Evolutionary conservation across 75 land plant species (phyloP).

Genomic region (Pseudotsuga menziesii): DNA sequence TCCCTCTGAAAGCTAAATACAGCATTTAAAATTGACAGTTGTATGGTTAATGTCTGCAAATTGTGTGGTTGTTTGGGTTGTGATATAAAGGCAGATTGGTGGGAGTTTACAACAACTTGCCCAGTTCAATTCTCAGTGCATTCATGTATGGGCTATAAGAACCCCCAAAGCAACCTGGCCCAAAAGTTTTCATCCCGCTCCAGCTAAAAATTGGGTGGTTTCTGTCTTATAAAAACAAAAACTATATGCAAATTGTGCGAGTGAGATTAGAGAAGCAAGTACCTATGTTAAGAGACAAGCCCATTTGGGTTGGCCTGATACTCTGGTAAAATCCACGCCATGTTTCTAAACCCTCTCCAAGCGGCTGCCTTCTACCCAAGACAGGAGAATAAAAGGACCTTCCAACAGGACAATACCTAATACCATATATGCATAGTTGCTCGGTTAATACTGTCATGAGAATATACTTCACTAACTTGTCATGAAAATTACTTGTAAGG

Average conservation of each 20-base stretch:
- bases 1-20: not conserved
- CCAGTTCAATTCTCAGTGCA: too few relatives aligned
- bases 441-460: too few relatives aligned
- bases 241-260: not conserved
- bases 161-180: too few relatives aligned
- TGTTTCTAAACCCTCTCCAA: constrained; percentile 78
- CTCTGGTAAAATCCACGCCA: constrained; percentile 96
- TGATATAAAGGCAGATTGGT: too few relatives aligned
- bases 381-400: constrained; percentile 76
- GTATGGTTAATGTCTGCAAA: not conserved
- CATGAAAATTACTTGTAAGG: not conserved
- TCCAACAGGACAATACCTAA: constrained; percentile 68
- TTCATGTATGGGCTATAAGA: too few relatives aligned
- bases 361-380: constrained; percentile 45
- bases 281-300: constrained; percentile 90
- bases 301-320: constrained; percentile 92
- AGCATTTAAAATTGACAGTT: not conserved
- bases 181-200: too few relatives aligned
- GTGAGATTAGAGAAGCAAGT: not conserved
- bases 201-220: too few relatives aligned
- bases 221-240: not conserved
- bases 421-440: not conserved
- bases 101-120: too few relatives aligned
- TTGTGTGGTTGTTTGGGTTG: not conserved
- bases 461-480: not conserved